A percentile compares a stretch with the other conserved stretches of the same genome.
These are phyloP conservation scores for Botryosphaeria dothidea DNA, from an alignment of 2,329 filamentous ascomycete genomes.

Conservation along the genomic window DNA sequence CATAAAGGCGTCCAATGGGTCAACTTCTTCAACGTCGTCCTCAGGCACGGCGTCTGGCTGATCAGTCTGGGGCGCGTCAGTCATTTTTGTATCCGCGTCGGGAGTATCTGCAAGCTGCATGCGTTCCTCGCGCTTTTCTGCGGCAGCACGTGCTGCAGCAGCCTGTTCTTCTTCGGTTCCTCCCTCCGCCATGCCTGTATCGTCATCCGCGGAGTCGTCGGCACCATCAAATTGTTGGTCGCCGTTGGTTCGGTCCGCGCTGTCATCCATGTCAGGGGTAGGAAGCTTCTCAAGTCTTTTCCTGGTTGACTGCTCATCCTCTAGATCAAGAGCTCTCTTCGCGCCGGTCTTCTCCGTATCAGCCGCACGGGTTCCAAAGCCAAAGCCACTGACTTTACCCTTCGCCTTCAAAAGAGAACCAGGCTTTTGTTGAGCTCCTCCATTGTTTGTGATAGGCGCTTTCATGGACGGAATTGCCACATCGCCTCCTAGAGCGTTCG, in stretches of 20 bases:
- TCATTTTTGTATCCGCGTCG: slow-evolving; percentile 46
- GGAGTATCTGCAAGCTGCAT: slow-evolving; percentile 21
- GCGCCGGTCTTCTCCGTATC: slow-evolving; percentile 67
- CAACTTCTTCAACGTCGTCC: slow-evolving; percentile 69
- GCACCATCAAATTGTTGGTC: slow-evolving; percentile 38
- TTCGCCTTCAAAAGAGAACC: slow-evolving; percentile 59
- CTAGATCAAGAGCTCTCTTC: slow-evolving; percentile 79
- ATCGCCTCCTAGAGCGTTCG: slow-evolving; percentile 58
- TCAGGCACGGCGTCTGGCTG: slow-evolving; percentile 25
- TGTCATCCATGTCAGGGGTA: slow-evolving; percentile 47
- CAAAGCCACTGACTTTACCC: slow-evolving; percentile 80
- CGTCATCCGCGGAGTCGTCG: slow-evolving; percentile 70
- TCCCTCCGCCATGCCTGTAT: slow-evolving; percentile 73
- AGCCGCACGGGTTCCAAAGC: slow-evolving; percentile 68
- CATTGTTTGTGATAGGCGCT: not conserved
- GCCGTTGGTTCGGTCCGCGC: slow-evolving; percentile 55
- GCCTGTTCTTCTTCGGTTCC: slow-evolving; percentile 85
- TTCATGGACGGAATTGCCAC: slow-evolving; percentile 35
- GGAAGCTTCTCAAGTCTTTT: slow-evolving; percentile 92
- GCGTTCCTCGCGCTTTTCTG: slow-evolving; percentile 75
- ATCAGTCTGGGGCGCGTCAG: slow-evolving; percentile 36
- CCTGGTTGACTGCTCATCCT: slow-evolving; percentile 82
- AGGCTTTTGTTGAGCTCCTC: not conserved
- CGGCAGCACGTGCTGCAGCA: slow-evolving; percentile 78
- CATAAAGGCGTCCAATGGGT: slow-evolving; percentile 98